A percentile compares a stretch with the other conserved stretches of the same genome.
phyloP scores from a whole-genome alignment of 2,329 filamentous ascomycete species.

The Penicillium griseofulvum region DNA sequence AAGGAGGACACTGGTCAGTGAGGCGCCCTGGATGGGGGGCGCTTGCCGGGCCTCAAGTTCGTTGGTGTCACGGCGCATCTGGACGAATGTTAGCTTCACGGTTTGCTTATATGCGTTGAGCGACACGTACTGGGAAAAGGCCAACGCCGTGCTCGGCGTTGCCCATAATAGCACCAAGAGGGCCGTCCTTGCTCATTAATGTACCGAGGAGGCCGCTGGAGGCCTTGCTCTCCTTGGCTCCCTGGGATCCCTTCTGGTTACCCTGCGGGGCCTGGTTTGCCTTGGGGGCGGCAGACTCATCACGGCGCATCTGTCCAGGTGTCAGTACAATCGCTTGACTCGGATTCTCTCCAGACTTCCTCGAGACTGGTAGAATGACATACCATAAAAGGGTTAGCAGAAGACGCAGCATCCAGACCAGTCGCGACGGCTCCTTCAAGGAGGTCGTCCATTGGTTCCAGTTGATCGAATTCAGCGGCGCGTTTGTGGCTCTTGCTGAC shows the following conservation, averaged over 20 bases:
- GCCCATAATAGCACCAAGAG: constrained; percentile 13
- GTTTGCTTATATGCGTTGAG: too few species aligned
- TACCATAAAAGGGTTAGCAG: neutral
- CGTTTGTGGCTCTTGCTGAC: constrained; percentile 11
- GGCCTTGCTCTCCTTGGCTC: neutral
- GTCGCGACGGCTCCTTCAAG: neutral
- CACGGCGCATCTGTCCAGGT: neutral
- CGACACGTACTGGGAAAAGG: constrained; percentile 17
- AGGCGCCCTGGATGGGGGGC: constrained; percentile 20
- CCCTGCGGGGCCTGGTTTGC: neutral
- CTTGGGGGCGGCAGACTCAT: neutral
- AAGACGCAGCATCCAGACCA: neutral
- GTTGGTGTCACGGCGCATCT: constrained; percentile 20
- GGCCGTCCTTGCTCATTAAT: constrained; percentile 13
- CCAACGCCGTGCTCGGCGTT: constrained; percentile 22
- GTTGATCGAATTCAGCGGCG: neutral
- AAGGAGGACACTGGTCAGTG: constrained; percentile 16
- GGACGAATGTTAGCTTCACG: neutral
- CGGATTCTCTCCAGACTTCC: neutral
- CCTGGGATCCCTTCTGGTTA: neutral
- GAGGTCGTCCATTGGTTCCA: neutral
- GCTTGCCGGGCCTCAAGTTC: constrained; percentile 11
- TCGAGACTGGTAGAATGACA: neutral
- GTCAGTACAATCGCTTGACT: neutral
- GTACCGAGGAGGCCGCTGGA: neutral